Evolutionary conservation across 768 basidiomycete genomes (phyloP).

Genomic region (Kwoniella sp.): DNA sequence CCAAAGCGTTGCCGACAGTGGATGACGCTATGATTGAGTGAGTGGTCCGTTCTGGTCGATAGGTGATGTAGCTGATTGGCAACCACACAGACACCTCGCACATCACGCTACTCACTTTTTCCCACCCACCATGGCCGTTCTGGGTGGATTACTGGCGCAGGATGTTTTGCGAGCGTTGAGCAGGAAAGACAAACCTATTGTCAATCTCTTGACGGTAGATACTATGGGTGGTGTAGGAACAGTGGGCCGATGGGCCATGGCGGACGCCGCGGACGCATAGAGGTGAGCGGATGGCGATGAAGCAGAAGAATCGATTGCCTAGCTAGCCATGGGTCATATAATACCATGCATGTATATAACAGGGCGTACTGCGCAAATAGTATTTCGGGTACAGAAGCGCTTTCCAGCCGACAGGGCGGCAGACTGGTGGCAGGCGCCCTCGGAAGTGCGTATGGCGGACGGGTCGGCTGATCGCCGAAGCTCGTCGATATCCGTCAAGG

Average conservation of each 20-base stretch:
- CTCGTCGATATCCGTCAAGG: too few relatives aligned
- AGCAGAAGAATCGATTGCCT: too few relatives aligned
- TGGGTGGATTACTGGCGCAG: conserved; percentile 91
- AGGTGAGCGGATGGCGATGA: not conserved
- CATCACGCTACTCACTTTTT: conserved; percentile 76
- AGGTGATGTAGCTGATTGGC: not conserved
- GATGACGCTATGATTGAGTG: conserved; percentile 65
- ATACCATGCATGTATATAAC: too few relatives aligned
- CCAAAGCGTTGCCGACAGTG: conserved; percentile 29
- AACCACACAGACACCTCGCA: conserved; percentile 59
- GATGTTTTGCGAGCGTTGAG: conserved; percentile 88
- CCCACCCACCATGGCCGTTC: conserved; percentile 86
- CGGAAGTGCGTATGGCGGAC: too few relatives aligned
- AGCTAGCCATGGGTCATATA: too few relatives aligned
- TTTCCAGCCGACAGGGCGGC: too few relatives aligned
- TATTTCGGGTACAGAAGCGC: too few relatives aligned
- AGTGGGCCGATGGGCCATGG: conserved; percentile 40
- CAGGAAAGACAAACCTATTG: conserved; percentile 84
- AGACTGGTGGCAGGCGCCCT: too few relatives aligned
- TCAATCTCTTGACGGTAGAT: conserved; percentile 87
- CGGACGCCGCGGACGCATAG: conserved; percentile 24
- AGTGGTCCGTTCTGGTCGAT: conserved; percentile 15
- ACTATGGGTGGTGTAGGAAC: conserved; percentile 40
- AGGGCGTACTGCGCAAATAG: too few relatives aligned
- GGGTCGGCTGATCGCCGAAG: too few relatives aligned